Conservation (phyloP, 2,329 filamentous ascomycete species). For the Claviceps monticola region DNA sequence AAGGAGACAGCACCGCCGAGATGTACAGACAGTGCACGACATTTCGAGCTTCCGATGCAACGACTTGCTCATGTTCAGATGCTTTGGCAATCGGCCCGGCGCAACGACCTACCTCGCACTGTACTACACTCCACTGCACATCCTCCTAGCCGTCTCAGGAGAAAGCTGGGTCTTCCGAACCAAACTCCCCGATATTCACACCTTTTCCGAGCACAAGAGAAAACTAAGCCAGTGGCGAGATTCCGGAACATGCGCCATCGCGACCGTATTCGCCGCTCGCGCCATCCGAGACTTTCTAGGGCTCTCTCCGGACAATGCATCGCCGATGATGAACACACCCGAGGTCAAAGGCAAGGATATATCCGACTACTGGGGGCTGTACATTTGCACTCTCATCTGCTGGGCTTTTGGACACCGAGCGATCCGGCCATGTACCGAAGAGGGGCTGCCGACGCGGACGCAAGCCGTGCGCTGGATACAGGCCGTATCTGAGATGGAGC, state of each 20-base stretch:
- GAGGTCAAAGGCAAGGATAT: slow-evolving; percentile 21
- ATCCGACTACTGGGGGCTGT: slow-evolving; percentile 40
- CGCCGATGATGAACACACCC: not conserved
- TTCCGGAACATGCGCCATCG: slow-evolving; percentile 30
- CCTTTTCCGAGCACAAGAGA: slow-evolving; percentile 33
- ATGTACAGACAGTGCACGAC: slow-evolving; percentile 14
- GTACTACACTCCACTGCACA: slow-evolving; percentile 43
- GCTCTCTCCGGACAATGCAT: not conserved
- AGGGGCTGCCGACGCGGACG: slow-evolving; percentile 11
- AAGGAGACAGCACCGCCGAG: slow-evolving; percentile 15
- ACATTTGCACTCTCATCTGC: slow-evolving; percentile 43
- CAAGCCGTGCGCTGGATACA: slow-evolving; percentile 24
- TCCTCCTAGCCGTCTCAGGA: slow-evolving; percentile 42
- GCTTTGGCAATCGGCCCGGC: slow-evolving; percentile 32
- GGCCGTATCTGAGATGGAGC: slow-evolving; percentile 25
- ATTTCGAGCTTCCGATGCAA: slow-evolving; percentile 11
- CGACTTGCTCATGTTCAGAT: slow-evolving; percentile 17
- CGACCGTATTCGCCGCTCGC: slow-evolving; percentile 36
- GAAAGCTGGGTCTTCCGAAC: slow-evolving; percentile 44
- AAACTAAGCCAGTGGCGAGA: slow-evolving; percentile 32
- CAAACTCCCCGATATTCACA: slow-evolving; percentile 31
- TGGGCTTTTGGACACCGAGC: slow-evolving; percentile 38
- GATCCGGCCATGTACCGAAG: slow-evolving; percentile 9
- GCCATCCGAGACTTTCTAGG: slow-evolving; percentile 33
- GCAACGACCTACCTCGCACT: slow-evolving; percentile 43